Percentiles rank a stretch among this genome's conserved stretches.
These are phyloP conservation scores for Fraxinus nigra DNA, from an alignment of 305 asterid species.

Conservation along the genomic window DNA sequence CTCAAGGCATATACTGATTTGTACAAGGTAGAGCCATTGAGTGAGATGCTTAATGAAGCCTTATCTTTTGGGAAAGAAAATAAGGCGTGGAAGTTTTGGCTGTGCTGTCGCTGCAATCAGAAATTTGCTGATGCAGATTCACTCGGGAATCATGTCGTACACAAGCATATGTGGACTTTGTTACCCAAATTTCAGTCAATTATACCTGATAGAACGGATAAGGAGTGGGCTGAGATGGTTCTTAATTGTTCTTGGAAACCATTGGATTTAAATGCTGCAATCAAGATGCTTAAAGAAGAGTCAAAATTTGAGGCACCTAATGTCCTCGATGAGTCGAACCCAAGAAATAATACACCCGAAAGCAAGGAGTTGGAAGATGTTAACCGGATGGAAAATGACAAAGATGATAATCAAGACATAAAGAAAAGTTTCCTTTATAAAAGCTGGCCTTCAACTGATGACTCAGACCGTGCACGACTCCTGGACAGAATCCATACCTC, in stretches of 20 bases:
- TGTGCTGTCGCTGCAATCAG: slow-evolving; percentile 72
- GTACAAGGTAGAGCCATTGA: slow-evolving; percentile 45
- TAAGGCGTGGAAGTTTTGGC: slow-evolving; percentile 71
- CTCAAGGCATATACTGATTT: slow-evolving; percentile 63
- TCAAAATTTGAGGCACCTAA: slow-evolving; percentile 40
- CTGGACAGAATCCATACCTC: slow-evolving; percentile 63
- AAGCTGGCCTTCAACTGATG: slow-evolving; percentile 81
- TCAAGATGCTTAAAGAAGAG: slow-evolving; percentile 48
- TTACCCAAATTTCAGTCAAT: slow-evolving; percentile 68
- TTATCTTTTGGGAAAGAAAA: slow-evolving; percentile 56
- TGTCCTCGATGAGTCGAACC: slow-evolving; percentile 44
- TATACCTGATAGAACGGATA: slow-evolving; percentile 68
- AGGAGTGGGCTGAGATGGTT: slow-evolving; percentile 88
- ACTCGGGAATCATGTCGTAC: slow-evolving; percentile 58
- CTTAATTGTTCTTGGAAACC: slow-evolving; percentile 82
- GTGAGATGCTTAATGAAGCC: slow-evolving; percentile 64
- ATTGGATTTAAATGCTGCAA: slow-evolving; percentile 58
- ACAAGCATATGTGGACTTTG: slow-evolving; percentile 72
- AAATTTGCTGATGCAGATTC: slow-evolving; percentile 52
- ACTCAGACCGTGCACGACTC: slow-evolving; percentile 72
- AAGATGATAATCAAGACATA: slow-evolving; percentile 44
- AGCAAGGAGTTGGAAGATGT: slow-evolving; percentile 60
- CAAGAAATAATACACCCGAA: slow-evolving; percentile 45
- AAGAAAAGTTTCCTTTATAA: slow-evolving; percentile 47
- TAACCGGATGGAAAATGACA: slow-evolving; percentile 77